Evolutionary conservation across 2,329 filamentous ascomycete genomes (phyloP), one percentile per base, ranked within the genome.

Genomic region (Aphanocladium album): DNA sequence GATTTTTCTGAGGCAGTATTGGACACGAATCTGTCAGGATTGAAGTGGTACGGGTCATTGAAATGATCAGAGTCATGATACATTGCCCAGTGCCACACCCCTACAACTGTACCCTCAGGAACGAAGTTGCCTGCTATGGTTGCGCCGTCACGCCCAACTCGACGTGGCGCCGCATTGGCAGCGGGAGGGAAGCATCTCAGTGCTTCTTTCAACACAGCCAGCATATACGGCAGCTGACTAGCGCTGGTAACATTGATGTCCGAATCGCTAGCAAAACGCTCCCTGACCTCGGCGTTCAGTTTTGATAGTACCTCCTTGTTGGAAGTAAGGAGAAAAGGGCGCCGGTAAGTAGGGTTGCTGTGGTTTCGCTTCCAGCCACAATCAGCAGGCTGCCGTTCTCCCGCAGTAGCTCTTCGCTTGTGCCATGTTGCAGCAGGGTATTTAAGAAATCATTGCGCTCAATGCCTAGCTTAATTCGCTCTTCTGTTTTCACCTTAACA

Each of bases 121-220:
- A 30, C 30, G 9, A 9, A 9, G 30, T 30, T 30, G 30, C 30
- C 30, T 30, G 30, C 30, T 30, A 30, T 30, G 30, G 30, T 30
- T 30, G 30, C 30, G 9, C 30, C 30, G 9, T 9, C 30, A 30
- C 9, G 30, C 5, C 30, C 30, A 30, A 30, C 30, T 30, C 30
- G 30, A 30, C 30, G 30, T 30, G 30, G 30, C 5, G 30, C 30
- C 30, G 30, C 30, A 23, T 5, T 5, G 5, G 30, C 30, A 30
- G 30, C 62, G 5, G 66, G 66, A 5, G 76, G 75, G 57, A 76
- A 69, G n/a, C 67, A 50, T 0, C 79, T 72, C n/a, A 81, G 62
- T 0, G 69, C 67, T 64, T 81, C 79, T 2, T 79, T 67, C 2
- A 80, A 63, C 25, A 71, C 71, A 2, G 77, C 78, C 7, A 70